Conservation (phyloP, 2,329 filamentous ascomycete genomes). For the Fusarium sp. region DNA sequence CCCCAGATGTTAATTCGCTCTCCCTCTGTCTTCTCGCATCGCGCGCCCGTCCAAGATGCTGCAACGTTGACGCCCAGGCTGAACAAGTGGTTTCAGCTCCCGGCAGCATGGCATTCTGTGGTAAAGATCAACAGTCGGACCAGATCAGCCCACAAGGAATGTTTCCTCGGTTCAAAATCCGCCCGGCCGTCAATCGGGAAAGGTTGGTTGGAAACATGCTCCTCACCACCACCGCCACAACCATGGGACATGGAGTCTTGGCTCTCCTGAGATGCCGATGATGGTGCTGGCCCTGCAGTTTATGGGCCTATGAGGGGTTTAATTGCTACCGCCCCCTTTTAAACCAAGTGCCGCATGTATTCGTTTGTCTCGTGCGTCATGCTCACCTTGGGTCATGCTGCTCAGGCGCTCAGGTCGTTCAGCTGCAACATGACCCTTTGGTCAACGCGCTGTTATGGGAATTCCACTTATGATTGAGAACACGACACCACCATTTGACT, state of each 20-base stretch:
- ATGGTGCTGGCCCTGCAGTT: conserved; percentile 22
- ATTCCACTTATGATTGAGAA: conserved; percentile 11
- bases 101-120: conserved; percentile 25
- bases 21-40: conserved; percentile 23
- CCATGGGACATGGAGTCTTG: conserved; percentile 31
- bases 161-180: conserved; percentile 21
- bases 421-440: background rate
- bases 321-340: conserved; percentile 18
- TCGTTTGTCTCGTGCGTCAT: background rate
- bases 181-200: background rate
- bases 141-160: conserved; percentile 31
- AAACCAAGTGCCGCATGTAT: conserved; percentile 23
- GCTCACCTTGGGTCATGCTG: background rate
- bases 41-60: conserved; percentile 15
- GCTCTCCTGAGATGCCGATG: conserved; percentile 26
- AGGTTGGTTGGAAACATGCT: conserved; percentile 17
- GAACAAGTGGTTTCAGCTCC: conserved; percentile 40
- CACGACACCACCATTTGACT: conserved; percentile 16
- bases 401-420: background rate
- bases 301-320: conserved; percentile 32
- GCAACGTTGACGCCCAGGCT: conserved; percentile 24
- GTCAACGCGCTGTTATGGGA: background rate
- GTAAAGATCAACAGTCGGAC: conserved; percentile 37
- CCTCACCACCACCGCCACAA: conserved; percentile 19
- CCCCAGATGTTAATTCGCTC: conserved; percentile 32